A percentile compares a stretch with the other conserved stretches of the same genome.
Evolutionary conservation across 352 stramenopile species (phyloP).

Genomic region (Phytophthora foliorum): DNA sequence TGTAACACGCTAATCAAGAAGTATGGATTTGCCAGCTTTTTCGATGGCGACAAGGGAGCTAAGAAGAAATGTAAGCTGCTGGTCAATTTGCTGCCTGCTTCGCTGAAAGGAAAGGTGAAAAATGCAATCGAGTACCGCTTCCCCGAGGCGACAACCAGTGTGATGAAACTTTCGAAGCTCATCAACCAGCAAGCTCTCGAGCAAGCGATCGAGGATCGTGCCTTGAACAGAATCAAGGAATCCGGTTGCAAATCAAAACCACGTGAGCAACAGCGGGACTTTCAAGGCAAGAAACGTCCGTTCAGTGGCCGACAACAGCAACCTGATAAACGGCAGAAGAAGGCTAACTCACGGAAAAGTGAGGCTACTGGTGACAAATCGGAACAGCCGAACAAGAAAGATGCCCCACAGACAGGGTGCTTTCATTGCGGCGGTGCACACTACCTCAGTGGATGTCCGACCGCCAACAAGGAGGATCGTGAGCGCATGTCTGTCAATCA

Average conservation of each 20-base stretch:
- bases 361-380: constrained; percentile 6
- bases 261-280: not conserved
- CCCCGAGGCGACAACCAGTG: not conserved
- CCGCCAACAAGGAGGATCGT: constrained; percentile 15
- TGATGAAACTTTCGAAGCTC: not conserved
- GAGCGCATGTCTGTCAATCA: constrained; percentile 2
- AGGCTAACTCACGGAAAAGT: not conserved
- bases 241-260: not conserved
- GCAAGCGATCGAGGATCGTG: constrained; percentile 13
- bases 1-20: constrained; percentile 13
- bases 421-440: constrained; percentile 20
- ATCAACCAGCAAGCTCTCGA: constrained; percentile 7
- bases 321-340: not conserved
- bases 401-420: constrained; percentile 3
- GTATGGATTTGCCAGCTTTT: constrained; percentile 2
- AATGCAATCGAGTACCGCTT: constrained; percentile 11
- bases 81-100: not conserved
- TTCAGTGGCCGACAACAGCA: not conserved
- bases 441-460: constrained; percentile 20
- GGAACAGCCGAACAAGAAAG: not conserved
- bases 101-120: constrained; percentile 10
- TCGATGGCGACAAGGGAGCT: constrained; percentile 5
- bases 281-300: no score
- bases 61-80: constrained; percentile 19
- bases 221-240: constrained; percentile 1